Evolutionary conservation across 2,329 filamentous ascomycete species (phyloP).

Genomic region (Bipolaris zeicola): DNA sequence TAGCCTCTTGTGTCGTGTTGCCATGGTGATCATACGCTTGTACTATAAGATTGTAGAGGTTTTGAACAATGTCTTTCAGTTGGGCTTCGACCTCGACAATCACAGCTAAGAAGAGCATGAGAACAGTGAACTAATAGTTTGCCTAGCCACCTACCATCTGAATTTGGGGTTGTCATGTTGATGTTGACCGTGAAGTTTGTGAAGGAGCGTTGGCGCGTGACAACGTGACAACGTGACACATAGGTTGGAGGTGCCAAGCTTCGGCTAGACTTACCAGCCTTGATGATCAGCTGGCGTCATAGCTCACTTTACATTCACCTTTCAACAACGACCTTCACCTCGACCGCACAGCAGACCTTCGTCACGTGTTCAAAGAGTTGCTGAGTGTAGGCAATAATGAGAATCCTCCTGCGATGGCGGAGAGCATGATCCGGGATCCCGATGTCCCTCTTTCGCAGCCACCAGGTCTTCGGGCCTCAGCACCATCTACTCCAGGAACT

Average conservation of each 20-base stretch:
- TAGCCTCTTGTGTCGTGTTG: constrained; percentile 60
- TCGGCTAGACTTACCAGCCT: constrained; percentile 23
- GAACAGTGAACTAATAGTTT: neutral
- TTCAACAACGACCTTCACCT: constrained; percentile 14
- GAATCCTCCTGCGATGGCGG: constrained; percentile 32
- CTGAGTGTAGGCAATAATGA: constrained; percentile 22
- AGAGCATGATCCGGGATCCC: constrained; percentile 30
- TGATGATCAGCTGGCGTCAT: constrained; percentile 24
- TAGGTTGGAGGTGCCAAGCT: constrained; percentile 19
- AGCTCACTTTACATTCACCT: constrained; percentile 11
- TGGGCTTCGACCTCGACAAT: constrained; percentile 52
- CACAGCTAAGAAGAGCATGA: constrained; percentile 14
- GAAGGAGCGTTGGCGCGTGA: constrained; percentile 5
- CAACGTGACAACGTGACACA: constrained; percentile 4
- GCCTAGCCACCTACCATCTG: constrained; percentile 7
- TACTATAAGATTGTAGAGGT: constrained; percentile 64
- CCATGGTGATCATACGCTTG: constrained; percentile 66
- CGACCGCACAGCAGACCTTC: constrained; percentile 15
- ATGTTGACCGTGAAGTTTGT: neutral
- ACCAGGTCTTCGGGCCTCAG: constrained; percentile 26
- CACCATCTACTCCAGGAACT: constrained; percentile 14
- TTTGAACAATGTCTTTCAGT: constrained; percentile 65
- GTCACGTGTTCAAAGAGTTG: constrained; percentile 15
- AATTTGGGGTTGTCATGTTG: constrained; percentile 15
- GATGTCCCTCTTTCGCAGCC: constrained; percentile 30